Conservation (phyloP, 2,329 filamentous ascomycete genomes). For the Monosporascus sp. region DNA sequence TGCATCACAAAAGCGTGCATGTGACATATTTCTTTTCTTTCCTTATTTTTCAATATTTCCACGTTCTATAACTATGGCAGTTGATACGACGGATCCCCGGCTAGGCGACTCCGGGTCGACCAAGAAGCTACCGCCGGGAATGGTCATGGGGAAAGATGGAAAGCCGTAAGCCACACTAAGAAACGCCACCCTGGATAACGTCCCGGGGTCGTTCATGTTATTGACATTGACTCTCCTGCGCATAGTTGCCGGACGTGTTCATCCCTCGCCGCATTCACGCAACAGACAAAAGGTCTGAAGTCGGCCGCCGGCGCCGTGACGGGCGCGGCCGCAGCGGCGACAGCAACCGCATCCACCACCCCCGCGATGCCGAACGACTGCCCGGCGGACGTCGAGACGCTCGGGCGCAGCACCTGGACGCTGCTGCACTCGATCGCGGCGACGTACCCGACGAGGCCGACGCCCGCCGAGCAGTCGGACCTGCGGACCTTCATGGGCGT, state of each 20-base stretch:
- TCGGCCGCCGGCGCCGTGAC: conserved; percentile 29
- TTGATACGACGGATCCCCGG: conserved; percentile 28
- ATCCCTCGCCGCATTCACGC: conserved; percentile 55
- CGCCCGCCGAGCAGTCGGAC: conserved; percentile 64
- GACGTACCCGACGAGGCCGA: conserved; percentile 69
- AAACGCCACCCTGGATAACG: no score
- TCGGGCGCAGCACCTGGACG: conserved; percentile 89
- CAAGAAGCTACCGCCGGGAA: conserved; percentile 61
- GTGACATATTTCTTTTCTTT: conserved; percentile 1
- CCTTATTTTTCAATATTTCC: conserved; percentile 1
- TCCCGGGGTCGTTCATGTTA: no score
- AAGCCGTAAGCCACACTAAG: conserved; percentile 61
- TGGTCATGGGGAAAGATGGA: conserved; percentile 73
- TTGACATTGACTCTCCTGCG: not conserved
- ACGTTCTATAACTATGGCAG: conserved; percentile 33
- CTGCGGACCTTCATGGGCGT: conserved; percentile 71
- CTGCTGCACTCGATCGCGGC: conserved; percentile 89
- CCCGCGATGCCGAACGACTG: conserved; percentile 58
- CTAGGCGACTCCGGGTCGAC: conserved; percentile 22
- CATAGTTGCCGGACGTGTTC: conserved; percentile 63
- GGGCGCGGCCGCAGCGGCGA: not conserved
- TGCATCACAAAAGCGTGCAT: not conserved
- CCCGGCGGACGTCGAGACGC: conserved; percentile 80
- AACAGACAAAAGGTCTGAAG: conserved; percentile 42
- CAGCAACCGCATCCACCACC: conserved; percentile 4